Base-by-base conservation (phyloP, 164 flowering plant species). In the Stephania yunnanensis region DNA sequence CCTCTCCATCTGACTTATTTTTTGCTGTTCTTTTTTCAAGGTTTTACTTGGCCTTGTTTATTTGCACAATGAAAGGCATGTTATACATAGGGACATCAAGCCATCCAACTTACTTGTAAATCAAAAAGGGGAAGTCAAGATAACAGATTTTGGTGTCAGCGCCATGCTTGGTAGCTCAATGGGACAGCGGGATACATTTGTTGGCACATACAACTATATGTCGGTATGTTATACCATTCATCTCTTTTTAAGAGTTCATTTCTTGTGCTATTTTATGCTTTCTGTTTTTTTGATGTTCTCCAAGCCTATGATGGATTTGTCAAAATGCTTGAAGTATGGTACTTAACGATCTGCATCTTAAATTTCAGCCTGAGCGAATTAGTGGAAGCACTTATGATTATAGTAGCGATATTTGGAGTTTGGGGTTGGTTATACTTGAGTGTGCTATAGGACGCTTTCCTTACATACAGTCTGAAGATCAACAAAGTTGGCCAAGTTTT, bases 171-270 rank as follows among this genome's bases (percentile, higher is more conserved):
- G 90, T 31, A 92, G 85, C 87, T 88, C 98, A 45, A 86, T 91
- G 91, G 99, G 97, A 74, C 97, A 92, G 80, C 86, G 97, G 70
- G 93, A 94, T 82, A 96, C 98, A 70, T 96, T 96, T 85, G 99
- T 96, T 71, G 99, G 99, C 31, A 96, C 99, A 58, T 96, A 91
- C 83, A 94, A 92, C 84, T 94, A 94, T 83, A 96, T 94, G 99
- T 88, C 98, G 89, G 98, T 96, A 85, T 70, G 99, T 86, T 64
- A 36, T 53, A 52, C 72, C 19, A 15, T 71, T 65, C 63, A 68
- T 22, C 73, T 10, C 52, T 25, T 46, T 72, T 76, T 25, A 55
- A 30, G 25, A 30, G 1, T 25, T 55, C 77, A 13, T 50, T 36
- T 46, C 8, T 64, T 5, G 10, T 2, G 42, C 64, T 20, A 10